Base-by-base conservation (phyloP, 2,329 filamentous ascomycete species). In the Leptographium wingfieldii region DNA sequence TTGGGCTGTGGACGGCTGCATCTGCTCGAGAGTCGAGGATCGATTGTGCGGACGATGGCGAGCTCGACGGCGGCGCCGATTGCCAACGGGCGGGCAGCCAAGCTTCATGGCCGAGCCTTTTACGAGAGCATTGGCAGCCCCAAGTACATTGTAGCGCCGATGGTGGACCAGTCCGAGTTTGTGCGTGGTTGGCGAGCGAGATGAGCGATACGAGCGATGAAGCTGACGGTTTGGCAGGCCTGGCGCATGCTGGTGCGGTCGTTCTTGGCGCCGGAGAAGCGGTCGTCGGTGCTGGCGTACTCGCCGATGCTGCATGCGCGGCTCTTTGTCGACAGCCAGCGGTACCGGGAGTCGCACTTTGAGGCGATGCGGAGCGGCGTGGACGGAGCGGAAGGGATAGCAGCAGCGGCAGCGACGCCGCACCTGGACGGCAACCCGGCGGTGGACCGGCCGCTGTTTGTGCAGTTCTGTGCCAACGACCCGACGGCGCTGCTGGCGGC, bases 121-220 rank as follows among this genome's bases (percentile, higher is more conserved):
- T 99, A 97, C 69, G 85, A 96, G 75, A 95, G 89, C 69, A 87
- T 99, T 63, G 94, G 94, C 27, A 92, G 87, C 62, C 94, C 94
- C 2, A 96, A 90, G 73, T 86, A 88, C 65, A 83, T 99, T 35
- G 81, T 99, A 59, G 94, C 94, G 40, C 94, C 94, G 43, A 99
- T 99, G 94, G 94, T 99, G 27, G 92, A 99, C 69, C 90, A 96
- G 72, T 96, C 91, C 38, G 94, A 99, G 77, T 96, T 97, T 76
- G 92, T 96, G 77, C 65, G 86, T 56, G 33, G 33, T 35, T 35
- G 33, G 33, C 6, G 29, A 7, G 29, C 7, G 33, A 10, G 2
- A 35, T 35, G 33, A 9, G 9, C 6, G 33, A 35, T 35, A 9
- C 9, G 9, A 2, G 33, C 5, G 6, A 19, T 56, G 25, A 62